phyloP scores from a whole-genome alignment of 441 rosid species.

The Erodium texanum region DNA sequence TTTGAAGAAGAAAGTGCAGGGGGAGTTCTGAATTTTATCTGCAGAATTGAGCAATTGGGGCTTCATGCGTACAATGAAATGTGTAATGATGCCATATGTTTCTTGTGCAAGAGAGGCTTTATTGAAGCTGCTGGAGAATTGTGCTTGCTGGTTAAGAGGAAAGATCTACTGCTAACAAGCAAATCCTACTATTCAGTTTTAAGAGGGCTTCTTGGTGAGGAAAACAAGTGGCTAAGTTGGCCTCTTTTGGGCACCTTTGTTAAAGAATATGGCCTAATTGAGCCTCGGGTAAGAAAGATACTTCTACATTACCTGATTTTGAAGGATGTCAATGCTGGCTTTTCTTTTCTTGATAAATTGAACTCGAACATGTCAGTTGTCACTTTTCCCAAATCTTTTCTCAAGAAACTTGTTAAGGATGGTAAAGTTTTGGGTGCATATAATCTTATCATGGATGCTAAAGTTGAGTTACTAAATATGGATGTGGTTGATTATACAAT shows the following conservation, averaged over 20 bases:
- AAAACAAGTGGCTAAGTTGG: conserved; percentile 22
- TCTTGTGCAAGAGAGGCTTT: conserved; percentile 49
- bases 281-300: conserved; percentile 32
- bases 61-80: conserved; percentile 24
- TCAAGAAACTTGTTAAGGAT: conserved; percentile 36
- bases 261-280: conserved; percentile 41
- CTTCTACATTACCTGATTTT: conserved; percentile 40
- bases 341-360: conserved; percentile 31
- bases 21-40: conserved; percentile 42
- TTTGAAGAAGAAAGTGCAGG: conserved; percentile 32
- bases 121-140: conserved; percentile 36
- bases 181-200: conserved; percentile 35
- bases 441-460: conserved; percentile 38
- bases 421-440: conserved; percentile 55
- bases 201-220: conserved; percentile 28
- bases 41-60: conserved; percentile 33
- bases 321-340: conserved; percentile 27
- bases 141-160: conserved; percentile 40
- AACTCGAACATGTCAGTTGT: conserved; percentile 24
- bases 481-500: conserved; percentile 56
- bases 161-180: conserved; percentile 27
- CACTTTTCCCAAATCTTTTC: conserved; percentile 30
- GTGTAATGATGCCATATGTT: conserved; percentile 39
- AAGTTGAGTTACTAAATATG: conserved; percentile 34
- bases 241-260: conserved; percentile 33